A percentile compares a stretch with the other conserved stretches of the same genome.
phyloP scores from a whole-genome alignment of 1,284 basidiomycete genomes.

The Neonothopanus nambi region DNA sequence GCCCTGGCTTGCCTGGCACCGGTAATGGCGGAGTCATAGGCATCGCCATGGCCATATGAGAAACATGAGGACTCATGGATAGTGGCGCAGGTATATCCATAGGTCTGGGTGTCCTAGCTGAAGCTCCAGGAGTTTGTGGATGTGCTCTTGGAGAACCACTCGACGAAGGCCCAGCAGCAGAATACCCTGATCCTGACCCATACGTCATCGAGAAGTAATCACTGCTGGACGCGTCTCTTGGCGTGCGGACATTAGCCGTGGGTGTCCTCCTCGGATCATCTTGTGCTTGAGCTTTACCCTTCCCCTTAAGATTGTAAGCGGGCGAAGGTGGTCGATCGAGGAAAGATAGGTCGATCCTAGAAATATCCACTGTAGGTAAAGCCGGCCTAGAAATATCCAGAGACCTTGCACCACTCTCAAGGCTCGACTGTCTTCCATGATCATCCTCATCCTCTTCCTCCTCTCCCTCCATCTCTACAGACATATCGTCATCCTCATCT shows the following conservation, averaged over 20 bases:
- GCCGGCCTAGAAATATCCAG: not conserved
- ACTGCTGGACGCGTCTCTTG: not conserved
- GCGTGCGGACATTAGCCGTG: not conserved
- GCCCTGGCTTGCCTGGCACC: conserved; percentile 37
- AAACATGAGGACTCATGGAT: too few relatives aligned
- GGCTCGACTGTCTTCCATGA: conserved; percentile 2
- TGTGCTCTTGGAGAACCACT: not conserved
- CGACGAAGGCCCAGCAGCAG: not conserved
- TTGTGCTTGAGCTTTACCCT: conserved; percentile 22
- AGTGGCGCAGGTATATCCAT: not conserved
- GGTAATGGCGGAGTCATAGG: conserved; percentile 17
- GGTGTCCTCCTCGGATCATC: conserved; percentile 4
- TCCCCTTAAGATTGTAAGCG: conserved; percentile 13
- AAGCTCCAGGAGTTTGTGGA: conserved; percentile 13
- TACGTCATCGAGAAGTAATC: not conserved
- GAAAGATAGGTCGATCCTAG: conserved; percentile 32
- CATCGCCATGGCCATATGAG: not conserved
- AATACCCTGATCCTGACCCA: not conserved
- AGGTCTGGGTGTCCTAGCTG: not conserved
- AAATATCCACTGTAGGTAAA: conserved; percentile 31
- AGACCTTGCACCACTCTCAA: not conserved
- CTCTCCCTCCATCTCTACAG: conserved; percentile 17
- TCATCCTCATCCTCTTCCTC: conserved; percentile 21
- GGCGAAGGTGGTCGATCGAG: conserved; percentile 18
- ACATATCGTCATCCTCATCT: conserved; percentile 15